A percentile compares a stretch with the other conserved stretches of the same genome.
Evolutionary conservation across 441 rosid species (phyloP).

Genomic region (Bruguiera hainesii): DNA sequence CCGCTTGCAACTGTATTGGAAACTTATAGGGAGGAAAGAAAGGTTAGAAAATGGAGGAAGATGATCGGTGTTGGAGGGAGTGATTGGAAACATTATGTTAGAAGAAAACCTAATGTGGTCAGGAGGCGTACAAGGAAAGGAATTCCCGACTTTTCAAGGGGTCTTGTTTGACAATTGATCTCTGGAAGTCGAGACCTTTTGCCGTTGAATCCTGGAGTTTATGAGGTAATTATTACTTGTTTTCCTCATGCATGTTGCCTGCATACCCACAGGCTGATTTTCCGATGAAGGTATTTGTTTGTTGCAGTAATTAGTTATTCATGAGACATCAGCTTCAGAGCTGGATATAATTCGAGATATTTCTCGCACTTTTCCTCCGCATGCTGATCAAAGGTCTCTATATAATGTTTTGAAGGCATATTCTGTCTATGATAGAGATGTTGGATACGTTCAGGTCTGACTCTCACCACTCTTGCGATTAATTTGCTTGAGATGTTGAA

Average conservation of each 20-base stretch:
- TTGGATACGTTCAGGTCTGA: conserved; percentile 94
- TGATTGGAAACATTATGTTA: conserved; percentile 91
- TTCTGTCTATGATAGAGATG: conserved; percentile 91
- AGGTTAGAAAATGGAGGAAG: conserved; percentile 91
- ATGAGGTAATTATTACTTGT: conserved; percentile 48
- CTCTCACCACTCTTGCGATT: conserved; percentile 11
- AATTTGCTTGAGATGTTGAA: conserved; percentile 8
- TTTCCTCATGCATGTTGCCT: conserved; percentile 1
- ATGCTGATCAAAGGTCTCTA: conserved; percentile 95
- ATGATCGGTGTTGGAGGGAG: conserved; percentile 98
- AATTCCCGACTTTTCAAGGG: conserved; percentile 94
- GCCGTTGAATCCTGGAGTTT: conserved; percentile 94
- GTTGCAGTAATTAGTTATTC: conserved; percentile 82
- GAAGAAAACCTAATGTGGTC: conserved; percentile 89
- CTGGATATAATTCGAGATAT: conserved; percentile 91
- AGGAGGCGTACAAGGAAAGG: conserved; percentile 88
- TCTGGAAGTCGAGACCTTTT: conserved; percentile 93
- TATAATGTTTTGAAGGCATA: conserved; percentile 95
- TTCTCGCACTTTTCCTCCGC: conserved; percentile 92
- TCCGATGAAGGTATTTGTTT: conserved; percentile 19
- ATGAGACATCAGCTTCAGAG: conserved; percentile 94
- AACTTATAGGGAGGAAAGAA: conserved; percentile 72
- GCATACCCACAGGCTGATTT: not conserved
- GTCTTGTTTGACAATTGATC: conserved; percentile 95
- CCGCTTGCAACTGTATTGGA: conserved; percentile 13